Evolutionary conservation across 1,139 yeast species (phyloP).

Genomic region (Pichia inconspicua): DNA sequence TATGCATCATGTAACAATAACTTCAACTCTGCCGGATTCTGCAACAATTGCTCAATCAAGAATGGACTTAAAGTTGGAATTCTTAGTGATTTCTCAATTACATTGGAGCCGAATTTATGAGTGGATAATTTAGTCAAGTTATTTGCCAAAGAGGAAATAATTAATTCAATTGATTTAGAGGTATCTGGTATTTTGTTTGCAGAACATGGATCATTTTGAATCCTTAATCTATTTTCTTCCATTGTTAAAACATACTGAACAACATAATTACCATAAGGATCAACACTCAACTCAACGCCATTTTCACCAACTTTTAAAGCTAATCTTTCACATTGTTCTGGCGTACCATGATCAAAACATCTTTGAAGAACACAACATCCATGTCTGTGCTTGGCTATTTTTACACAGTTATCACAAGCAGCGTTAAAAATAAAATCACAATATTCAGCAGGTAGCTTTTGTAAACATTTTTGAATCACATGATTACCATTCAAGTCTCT

Average conservation of each 20-base stretch:
- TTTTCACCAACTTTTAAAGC: slow-evolving; percentile 45
- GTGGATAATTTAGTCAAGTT: slow-evolving; percentile 61
- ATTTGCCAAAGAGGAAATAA: slow-evolving; percentile 26
- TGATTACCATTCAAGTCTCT: slow-evolving; percentile 94
- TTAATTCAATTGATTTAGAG: slow-evolving; percentile 24
- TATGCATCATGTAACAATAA: slow-evolving; percentile 44
- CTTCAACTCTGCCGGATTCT: slow-evolving; percentile 37
- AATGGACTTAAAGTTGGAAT: slow-evolving; percentile 40
- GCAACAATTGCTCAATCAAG: slow-evolving; percentile 38
- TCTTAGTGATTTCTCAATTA: slow-evolving; percentile 78
- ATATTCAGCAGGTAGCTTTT: slow-evolving; percentile 57
- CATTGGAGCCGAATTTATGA: slow-evolving; percentile 91
- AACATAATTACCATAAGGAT: slow-evolving; percentile 95
- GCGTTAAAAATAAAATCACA: slow-evolving; percentile 87
- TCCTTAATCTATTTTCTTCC: slow-evolving; percentile 31
- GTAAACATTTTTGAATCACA: slow-evolving; percentile 87
- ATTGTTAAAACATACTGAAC: slow-evolving; percentile 78
- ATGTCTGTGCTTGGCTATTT: slow-evolving; percentile 91
- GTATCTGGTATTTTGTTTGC: slow-evolving; percentile 38
- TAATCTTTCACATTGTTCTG: slow-evolving; percentile 55
- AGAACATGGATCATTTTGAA: slow-evolving; percentile 21
- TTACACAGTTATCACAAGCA: slow-evolving; percentile 64
- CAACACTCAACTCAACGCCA: slow-evolving; percentile 67
- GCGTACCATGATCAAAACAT: slow-evolving; percentile 78
- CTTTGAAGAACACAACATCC: slow-evolving; percentile 97